Percentiles rank a stretch among this genome's conserved stretches.
phyloP scores from a whole-genome alignment of 2,329 filamentous ascomycete genomes.

The Pyrenochaeta sp. region DNA sequence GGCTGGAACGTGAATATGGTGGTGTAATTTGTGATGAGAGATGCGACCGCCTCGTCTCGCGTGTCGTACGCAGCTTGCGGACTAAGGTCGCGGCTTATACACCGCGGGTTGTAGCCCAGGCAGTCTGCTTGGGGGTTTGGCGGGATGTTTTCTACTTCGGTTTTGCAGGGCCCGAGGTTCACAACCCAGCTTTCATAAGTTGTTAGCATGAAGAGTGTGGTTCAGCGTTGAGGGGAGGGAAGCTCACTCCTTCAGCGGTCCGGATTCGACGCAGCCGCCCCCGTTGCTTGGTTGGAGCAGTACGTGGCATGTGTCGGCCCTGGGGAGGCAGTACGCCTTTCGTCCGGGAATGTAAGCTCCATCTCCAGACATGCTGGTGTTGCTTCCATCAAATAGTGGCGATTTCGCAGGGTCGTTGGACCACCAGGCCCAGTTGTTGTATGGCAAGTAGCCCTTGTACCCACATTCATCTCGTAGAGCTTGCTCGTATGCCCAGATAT shows the following conservation, averaged over 20 bases:
- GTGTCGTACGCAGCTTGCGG: conserved; percentile 2
- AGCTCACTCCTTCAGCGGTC: conserved; percentile 58
- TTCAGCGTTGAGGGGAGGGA: background rate
- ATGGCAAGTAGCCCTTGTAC: conserved; percentile 54
- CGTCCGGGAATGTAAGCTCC: conserved; percentile 45
- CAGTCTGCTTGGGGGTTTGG: conserved; percentile 41
- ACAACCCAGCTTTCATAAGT: conserved; percentile 37
- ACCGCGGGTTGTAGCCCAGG: conserved; percentile 49
- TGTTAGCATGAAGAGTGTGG: too few species aligned
- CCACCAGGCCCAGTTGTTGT: conserved; percentile 62
- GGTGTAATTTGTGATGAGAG: conserved; percentile 15
- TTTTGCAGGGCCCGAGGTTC: conserved; percentile 58
- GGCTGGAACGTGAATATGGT: conserved; percentile 40
- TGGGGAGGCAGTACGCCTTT: conserved; percentile 40
- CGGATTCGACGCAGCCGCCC: conserved; percentile 62
- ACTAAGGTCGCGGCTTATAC: conserved; percentile 49
- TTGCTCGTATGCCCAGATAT: conserved; percentile 52
- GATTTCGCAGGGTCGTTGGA: conserved; percentile 55
- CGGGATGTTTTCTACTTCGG: conserved; percentile 37
- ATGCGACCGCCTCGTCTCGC: conserved; percentile 16
- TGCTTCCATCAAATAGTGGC: conserved; percentile 64
- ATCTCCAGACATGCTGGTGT: conserved; percentile 57
- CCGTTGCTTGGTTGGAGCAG: conserved; percentile 60
- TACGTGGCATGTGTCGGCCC: conserved; percentile 31
- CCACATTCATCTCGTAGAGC: conserved; percentile 53